Evolutionary conservation across 2,329 filamentous ascomycete species (phyloP).

Genomic region (Rutstroemia sydowiana): DNA sequence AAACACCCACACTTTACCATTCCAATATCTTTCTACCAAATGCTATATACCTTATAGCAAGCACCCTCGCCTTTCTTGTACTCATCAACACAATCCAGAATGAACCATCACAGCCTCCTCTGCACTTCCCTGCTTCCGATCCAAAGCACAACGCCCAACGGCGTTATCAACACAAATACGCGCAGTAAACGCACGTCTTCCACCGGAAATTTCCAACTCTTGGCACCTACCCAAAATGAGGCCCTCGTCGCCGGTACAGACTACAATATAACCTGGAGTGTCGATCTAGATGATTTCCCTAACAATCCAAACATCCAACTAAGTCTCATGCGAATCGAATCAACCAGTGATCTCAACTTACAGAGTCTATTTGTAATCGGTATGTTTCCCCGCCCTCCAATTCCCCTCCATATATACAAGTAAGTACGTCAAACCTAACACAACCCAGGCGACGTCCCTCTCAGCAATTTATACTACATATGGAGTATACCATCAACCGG

Average conservation of each 20-base stretch:
- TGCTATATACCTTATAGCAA: no score
- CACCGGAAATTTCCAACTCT: not conserved
- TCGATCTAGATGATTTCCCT: not conserved
- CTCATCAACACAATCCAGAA: no score
- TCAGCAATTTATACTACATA: not conserved
- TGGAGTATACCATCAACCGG: not conserved
- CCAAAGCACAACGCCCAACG: no score
- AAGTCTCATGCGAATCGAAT: not conserved
- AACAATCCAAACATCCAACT: not conserved
- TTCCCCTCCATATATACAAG: not conserved
- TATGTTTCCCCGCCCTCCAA: not conserved
- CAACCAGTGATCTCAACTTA: not conserved
- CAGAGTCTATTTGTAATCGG: not conserved
- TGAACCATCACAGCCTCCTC: no score
- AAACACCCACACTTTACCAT: no score
- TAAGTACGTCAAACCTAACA: not conserved
- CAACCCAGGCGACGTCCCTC: not conserved
- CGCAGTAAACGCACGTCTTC: no score
- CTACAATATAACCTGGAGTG: not conserved
- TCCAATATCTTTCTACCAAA: no score
- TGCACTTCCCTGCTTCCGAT: no score
- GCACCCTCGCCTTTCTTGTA: no score
- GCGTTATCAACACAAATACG: no score
- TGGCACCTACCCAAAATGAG: not conserved
- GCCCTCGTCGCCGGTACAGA: not conserved